These are phyloP conservation scores for Apiospora pterosperma DNA, from an alignment of 2,329 filamentous ascomycete genomes.

Conservation along the genomic window DNA sequence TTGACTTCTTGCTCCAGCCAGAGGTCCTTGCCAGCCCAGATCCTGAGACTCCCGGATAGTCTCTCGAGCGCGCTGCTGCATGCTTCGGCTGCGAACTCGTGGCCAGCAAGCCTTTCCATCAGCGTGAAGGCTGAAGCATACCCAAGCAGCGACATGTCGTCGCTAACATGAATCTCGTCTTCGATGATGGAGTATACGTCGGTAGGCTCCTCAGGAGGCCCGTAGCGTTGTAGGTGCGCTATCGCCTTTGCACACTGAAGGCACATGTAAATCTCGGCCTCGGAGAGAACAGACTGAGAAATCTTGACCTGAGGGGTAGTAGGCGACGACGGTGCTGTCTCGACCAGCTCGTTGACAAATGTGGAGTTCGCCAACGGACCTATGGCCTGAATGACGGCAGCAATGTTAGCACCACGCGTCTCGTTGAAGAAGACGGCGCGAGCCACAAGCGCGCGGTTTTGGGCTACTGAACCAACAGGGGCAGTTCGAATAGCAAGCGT, in stretches of 20 bases:
- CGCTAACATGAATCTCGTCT: slow-evolving; percentile 33
- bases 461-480: slow-evolving; percentile 73
- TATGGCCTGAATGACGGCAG: slow-evolving; percentile 51
- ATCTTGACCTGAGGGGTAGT: slow-evolving; percentile 44
- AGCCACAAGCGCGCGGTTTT: slow-evolving; percentile 56
- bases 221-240: slow-evolving; percentile 49
- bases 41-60: slow-evolving; percentile 53
- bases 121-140: slow-evolving; percentile 58
- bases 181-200: slow-evolving; percentile 48
- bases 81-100: slow-evolving; percentile 43
- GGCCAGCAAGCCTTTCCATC: slow-evolving; percentile 48
- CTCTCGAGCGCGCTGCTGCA: slow-evolving; percentile 50
- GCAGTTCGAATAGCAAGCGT: slow-evolving; percentile 69
- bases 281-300: slow-evolving; percentile 37
- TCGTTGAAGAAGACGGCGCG: slow-evolving; percentile 54
- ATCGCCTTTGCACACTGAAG: slow-evolving; percentile 59
- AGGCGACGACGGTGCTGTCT: slow-evolving; percentile 9
- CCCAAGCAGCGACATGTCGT: slow-evolving; percentile 52
- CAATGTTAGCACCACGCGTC: slow-evolving; percentile 54
- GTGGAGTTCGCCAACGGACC: slow-evolving; percentile 36
- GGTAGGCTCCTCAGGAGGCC: slow-evolving; percentile 39
- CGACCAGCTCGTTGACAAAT: slow-evolving; percentile 22
- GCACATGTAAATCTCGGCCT: slow-evolving; percentile 53
- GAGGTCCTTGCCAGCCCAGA: slow-evolving; percentile 55
- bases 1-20: slow-evolving; percentile 51